These are phyloP conservation scores for Herpetospermum pedunculosum DNA, from an alignment of 306 rosid genomes.

Conservation along the genomic window DNA sequence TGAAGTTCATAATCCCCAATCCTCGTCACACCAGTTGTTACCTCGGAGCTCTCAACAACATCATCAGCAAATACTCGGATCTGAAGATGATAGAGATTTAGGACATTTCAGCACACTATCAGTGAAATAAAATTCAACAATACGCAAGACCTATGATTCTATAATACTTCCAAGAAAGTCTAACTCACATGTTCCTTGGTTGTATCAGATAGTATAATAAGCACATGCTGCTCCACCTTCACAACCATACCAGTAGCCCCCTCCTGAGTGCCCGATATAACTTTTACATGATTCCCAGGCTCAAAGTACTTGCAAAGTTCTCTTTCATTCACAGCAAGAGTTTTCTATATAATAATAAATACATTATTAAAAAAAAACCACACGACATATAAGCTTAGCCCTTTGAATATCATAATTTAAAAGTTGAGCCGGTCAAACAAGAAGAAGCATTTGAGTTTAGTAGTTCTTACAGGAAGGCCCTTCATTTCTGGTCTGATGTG, in stretches of 20 bases:
- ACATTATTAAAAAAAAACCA: background rate
- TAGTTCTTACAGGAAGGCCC: constrained; percentile 71
- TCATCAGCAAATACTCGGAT: constrained; percentile 96
- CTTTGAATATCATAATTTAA: background rate
- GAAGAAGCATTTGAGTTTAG: constrained; percentile 1
- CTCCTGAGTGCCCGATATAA: constrained; percentile 87
- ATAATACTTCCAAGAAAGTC: background rate
- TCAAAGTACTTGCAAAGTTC: constrained; percentile 95
- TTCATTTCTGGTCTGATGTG: constrained; percentile 85
- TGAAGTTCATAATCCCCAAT: constrained; percentile 96
- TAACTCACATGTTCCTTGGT: constrained; percentile 92
- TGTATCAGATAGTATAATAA: constrained; percentile 85
- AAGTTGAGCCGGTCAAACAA: background rate
- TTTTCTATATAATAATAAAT: constrained; percentile 35
- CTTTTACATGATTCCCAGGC: constrained; percentile 96
- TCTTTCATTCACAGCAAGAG: constrained; percentile 76
- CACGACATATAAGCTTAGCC: background rate
- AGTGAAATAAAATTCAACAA: constrained; percentile 9
- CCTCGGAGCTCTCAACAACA: constrained; percentile 98
- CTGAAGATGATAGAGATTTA: constrained; percentile 28
- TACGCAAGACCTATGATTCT: background rate
- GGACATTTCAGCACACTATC: constrained; percentile 9
- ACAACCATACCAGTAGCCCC: constrained; percentile 99
- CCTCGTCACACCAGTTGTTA: constrained; percentile 79
- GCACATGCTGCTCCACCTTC: constrained; percentile 91